Base-by-base conservation (phyloP, 2,329 filamentous ascomycete genomes). In the Setomelanomma holmii region DNA sequence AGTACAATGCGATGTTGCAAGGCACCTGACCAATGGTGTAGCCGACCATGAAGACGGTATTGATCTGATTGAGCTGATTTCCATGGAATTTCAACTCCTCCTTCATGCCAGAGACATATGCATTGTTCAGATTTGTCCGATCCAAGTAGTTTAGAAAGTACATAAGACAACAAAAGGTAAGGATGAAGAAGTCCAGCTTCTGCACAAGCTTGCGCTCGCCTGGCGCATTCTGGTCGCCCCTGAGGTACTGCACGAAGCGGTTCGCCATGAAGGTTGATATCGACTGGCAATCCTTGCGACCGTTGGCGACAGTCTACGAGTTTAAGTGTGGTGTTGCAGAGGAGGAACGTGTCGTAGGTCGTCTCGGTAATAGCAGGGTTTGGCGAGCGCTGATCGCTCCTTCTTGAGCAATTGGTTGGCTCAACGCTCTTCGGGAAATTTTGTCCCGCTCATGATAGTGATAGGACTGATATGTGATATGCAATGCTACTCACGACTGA, bases 181-280 rank as follows among this genome's bases (percentile, higher is more conserved):
- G 69, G 60, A 87, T 86, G 72, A 86, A 87, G 61, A 86, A 86
- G 65, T 87, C 85, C 41, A 86, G 83, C 73, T 84, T 86, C 35
- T 76, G 78, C 5, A 87, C 73, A 20, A 86, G 70, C 52, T 75
- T 76, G 24, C 71, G 68, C 59, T 80, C 78, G 12, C 71, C 73
- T 11, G 70, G 67, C 14, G 68, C 66, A 43, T 58, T 63, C 34
- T 75, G 70, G 5, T 68, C 68, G 33, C 73, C 69, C 10, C 69
- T 67, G 24, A 76, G 48, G 51, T 76, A 76, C 23, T 64, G 55
- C 21, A 68, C 38, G 51, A 74, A 64, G 46, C 50, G 53, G 47
- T 64, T 66, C 12, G 60, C 54, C 70, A 72, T 74, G 12, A 10
- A 57, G 45, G 30, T n/a, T 41, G 23, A 20, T 19, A 22, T 10